phyloP scores from a whole-genome alignment of 2,329 filamentous ascomycete genomes.

The Phialophora chinensis region DNA sequence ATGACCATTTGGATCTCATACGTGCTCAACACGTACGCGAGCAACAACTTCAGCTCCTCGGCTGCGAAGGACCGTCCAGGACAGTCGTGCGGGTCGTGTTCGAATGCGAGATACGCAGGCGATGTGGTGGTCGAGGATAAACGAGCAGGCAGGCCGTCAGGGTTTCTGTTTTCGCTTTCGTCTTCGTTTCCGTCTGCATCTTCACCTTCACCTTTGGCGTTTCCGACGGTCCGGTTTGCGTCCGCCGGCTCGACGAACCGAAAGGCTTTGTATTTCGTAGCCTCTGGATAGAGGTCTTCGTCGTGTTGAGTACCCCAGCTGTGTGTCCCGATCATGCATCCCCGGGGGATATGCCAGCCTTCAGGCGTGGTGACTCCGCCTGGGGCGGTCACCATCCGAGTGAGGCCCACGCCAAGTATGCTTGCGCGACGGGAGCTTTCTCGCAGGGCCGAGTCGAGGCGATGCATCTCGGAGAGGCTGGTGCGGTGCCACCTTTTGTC shows the following conservation, averaged over 20 bases:
- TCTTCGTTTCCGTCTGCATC: conserved; percentile 22
- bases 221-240: no score
- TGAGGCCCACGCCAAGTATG: conserved; percentile 45
- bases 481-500: conserved; percentile 44
- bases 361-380: conserved; percentile 44
- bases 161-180: conserved; percentile 39
- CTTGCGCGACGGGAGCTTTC: conserved; percentile 52
- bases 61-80: conserved; percentile 43
- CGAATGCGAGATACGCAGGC: conserved; percentile 59
- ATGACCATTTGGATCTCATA: conserved; percentile 41
- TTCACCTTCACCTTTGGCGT: not conserved
- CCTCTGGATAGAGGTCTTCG: conserved; percentile 50
- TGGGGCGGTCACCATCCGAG: conserved; percentile 39
- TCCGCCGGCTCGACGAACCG: conserved; percentile 50
- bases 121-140: conserved; percentile 59
- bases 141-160: conserved; percentile 14
- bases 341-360: conserved; percentile 55
- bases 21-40: conserved; percentile 42
- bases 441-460: conserved; percentile 51
- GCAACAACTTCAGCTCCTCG: conserved; percentile 39
- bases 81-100: conserved; percentile 44
- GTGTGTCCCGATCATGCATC: conserved; percentile 54
- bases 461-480: conserved; percentile 46
- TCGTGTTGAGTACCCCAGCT: conserved; percentile 57
- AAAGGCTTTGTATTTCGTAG: conserved; percentile 57